A percentile compares a stretch with the other conserved stretches of the same genome.
These are phyloP conservation scores for Sugiyamaella castrensis DNA, from an alignment of 1,139 yeast species.

Conservation along the genomic window DNA sequence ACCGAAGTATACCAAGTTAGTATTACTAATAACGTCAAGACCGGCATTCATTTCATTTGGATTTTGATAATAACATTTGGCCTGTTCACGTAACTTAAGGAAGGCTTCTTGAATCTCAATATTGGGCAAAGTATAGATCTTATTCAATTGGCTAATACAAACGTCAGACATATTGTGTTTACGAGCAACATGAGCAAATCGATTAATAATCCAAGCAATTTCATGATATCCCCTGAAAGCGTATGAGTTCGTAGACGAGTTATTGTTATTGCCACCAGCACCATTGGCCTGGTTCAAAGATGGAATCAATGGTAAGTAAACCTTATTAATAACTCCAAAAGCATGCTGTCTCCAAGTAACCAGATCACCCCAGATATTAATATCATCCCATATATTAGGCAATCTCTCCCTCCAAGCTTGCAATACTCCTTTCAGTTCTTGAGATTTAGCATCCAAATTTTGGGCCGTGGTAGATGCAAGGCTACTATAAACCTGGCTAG, in stretches of 20 bases:
- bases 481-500: conserved; percentile 89
- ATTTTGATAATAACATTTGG: conserved; percentile 94
- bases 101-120: conserved; percentile 98
- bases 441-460: conserved; percentile 87
- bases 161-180: conserved; percentile 97
- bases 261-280: no score
- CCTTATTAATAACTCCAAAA: conserved; percentile 93
- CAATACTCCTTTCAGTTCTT: conserved; percentile 86
- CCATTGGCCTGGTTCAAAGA: conserved; percentile 73
- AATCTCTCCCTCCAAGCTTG: conserved; percentile 98
- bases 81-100: conserved; percentile 91
- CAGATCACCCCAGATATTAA: conserved; percentile 94
- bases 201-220: conserved; percentile 97
- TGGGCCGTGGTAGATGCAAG: conserved; percentile 88
- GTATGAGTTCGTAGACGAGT: conserved; percentile 70
- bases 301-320: conserved; percentile 89
- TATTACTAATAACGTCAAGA: conserved; percentile 91
- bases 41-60: conserved; percentile 88
- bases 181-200: conserved; percentile 98
- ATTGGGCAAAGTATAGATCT: conserved; percentile 93
- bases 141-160: conserved; percentile 86
- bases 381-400: conserved; percentile 97
- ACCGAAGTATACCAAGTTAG: conserved; percentile 92
- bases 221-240: conserved; percentile 98
- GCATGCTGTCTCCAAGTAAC: conserved; percentile 99